phyloP scores from a whole-genome alignment of 164 flowering plant genomes.

The Cinnamomum chago region DNA sequence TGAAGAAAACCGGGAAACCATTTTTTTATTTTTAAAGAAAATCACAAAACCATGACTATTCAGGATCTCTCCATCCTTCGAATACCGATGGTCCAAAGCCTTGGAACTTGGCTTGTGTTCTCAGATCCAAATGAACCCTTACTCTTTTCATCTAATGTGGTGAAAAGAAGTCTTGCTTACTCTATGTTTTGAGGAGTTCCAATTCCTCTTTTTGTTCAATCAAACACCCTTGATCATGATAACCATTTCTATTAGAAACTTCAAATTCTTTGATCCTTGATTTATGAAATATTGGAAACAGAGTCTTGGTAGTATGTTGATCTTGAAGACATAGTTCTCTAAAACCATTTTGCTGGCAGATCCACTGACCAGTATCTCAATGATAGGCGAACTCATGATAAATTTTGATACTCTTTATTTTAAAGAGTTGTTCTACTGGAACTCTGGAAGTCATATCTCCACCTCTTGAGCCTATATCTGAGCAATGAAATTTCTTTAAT shows the following conservation, averaged over 20 bases:
- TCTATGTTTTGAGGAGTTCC: not conserved
- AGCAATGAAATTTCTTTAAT: not conserved
- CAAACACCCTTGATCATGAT: not conserved
- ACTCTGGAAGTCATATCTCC: not conserved
- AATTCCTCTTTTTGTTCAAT: not conserved
- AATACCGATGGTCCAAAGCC: not conserved
- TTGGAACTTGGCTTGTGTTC: not conserved
- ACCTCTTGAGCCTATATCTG: not conserved
- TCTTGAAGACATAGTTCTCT: not conserved
- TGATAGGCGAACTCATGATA: constrained; percentile 56
- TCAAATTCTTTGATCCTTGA: not conserved
- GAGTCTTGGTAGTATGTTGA: not conserved
- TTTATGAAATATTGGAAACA: too few species aligned
- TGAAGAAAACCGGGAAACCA: too few species aligned
- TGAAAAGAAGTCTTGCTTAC: not conserved
- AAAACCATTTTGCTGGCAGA: constrained; percentile 33
- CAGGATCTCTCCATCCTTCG: too few species aligned
- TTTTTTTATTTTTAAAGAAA: too few species aligned
- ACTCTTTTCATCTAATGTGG: not conserved
- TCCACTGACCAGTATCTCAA: constrained; percentile 70
- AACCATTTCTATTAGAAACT: not conserved
- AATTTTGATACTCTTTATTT: not conserved
- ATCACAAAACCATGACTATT: too few species aligned
- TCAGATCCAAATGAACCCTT: not conserved
- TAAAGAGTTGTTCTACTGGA: not conserved